phyloP scores from a whole-genome alignment of 1,284 basidiomycete species.

The Fomitiporia mediterranea region DNA sequence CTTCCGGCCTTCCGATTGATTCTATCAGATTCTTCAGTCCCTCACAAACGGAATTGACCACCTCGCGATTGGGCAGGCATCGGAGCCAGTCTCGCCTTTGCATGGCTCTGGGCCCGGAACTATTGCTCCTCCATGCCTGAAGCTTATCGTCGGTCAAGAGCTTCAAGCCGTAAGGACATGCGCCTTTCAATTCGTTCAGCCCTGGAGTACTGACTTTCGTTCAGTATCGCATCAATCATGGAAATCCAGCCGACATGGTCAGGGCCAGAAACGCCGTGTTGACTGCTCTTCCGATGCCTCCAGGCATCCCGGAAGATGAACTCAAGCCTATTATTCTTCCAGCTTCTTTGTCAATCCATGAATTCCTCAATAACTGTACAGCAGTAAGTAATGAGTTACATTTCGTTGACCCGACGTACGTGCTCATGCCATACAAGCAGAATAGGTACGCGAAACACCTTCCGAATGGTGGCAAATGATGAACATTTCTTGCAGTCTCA shows the following conservation, averaged over 20 bases:
- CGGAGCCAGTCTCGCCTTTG: conserved; percentile 8
- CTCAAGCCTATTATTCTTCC: conserved; percentile 65
- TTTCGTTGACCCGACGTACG: conserved; percentile 8
- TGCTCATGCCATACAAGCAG: conserved; percentile 42
- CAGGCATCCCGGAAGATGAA: conserved; percentile 54
- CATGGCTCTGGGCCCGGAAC: background rate
- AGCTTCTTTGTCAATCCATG: conserved; percentile 54
- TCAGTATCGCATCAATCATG: background rate
- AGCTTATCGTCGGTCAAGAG: background rate
- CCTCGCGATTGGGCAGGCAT: conserved; percentile 6
- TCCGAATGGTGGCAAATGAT: conserved; percentile 15
- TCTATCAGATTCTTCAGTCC: conserved; percentile 1
- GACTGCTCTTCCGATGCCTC: conserved; percentile 55
- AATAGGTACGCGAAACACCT: conserved; percentile 39
- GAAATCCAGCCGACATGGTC: conserved; percentile 45
- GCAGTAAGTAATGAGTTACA: conserved; percentile 40
- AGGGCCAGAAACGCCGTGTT: conserved; percentile 51
- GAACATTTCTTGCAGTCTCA: conserved; percentile 38
- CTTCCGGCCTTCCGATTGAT: too few species aligned
- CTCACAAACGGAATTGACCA: conserved; percentile 17
- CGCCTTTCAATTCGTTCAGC: background rate
- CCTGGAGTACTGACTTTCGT: background rate
- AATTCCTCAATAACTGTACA: conserved; percentile 58
- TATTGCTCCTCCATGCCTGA: background rate
- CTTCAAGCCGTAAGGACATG: background rate